These are phyloP conservation scores for Penicillium sp. DNA, from an alignment of 2,329 filamentous ascomycete genomes.

Conservation along the genomic window DNA sequence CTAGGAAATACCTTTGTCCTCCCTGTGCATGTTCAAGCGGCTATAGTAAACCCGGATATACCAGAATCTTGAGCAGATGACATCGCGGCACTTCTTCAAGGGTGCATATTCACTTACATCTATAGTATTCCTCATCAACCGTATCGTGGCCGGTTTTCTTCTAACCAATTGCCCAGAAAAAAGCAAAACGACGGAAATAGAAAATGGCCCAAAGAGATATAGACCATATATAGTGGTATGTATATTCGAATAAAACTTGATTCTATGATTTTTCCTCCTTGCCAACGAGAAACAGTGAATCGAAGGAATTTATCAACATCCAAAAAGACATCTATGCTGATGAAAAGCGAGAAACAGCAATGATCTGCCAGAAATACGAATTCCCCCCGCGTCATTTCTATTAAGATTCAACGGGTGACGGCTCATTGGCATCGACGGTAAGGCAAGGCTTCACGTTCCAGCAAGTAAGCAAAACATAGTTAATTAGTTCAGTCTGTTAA, in stretches of 20 bases:
- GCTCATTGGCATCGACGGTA: no score
- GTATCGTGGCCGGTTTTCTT: neutral
- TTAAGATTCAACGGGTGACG: no score
- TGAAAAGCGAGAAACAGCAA: no score
- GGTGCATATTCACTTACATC: neutral
- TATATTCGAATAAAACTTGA: neutral
- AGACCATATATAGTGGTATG: neutral
- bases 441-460: no score
- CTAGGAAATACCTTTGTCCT: constrained; percentile 12
- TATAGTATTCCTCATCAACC: neutral
- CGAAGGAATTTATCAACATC: no score
- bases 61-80: neutral
- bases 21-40: constrained; percentile 28
- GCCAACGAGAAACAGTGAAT: neutral
- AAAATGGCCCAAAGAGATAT: neutral
- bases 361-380: no score
- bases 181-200: neutral
- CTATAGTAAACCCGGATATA: constrained; percentile 5
- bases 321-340: no score
- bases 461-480: no score
- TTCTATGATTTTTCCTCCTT: neutral
- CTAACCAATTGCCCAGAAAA: neutral
- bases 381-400: no score
- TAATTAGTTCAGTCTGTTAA: no score
- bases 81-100: neutral